These are phyloP conservation scores for Arctostaphylos glauca DNA, from an alignment of 148 eudicot genomes.

Conservation along the genomic window DNA sequence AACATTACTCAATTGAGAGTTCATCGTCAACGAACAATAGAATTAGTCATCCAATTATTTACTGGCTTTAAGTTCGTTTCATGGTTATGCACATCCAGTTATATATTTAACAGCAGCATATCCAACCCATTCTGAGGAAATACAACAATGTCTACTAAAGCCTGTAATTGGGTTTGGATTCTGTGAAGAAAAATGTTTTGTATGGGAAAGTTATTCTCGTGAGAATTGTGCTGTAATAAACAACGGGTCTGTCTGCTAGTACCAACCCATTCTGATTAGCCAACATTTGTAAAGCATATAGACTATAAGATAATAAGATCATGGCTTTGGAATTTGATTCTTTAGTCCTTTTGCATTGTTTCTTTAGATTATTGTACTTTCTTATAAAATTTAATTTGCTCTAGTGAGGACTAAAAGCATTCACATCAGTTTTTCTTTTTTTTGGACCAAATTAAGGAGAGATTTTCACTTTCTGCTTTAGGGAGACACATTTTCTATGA, in stretches of 20 bases:
- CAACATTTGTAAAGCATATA: not conserved
- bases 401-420: not conserved
- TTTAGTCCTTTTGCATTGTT: not conserved
- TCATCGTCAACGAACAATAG: too few species aligned
- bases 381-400: not conserved
- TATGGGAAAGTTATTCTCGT: not conserved
- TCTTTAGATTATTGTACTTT: not conserved
- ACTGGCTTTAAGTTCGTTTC: not conserved
- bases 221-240: conserved; percentile 7
- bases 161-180: conserved; percentile 12
- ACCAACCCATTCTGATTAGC: conserved; percentile 1
- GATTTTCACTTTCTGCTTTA: too few species aligned
- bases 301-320: not conserved
- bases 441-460: too few species aligned
- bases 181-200: conserved; percentile 8
- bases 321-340: conserved; percentile 8
- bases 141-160: not conserved
- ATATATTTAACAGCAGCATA: too few species aligned
- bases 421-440: too few species aligned
- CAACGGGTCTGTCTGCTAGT: conserved; percentile 10
- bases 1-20: too few species aligned
- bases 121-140: too few species aligned
- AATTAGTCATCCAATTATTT: not conserved
- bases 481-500: too few species aligned
- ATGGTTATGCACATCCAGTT: not conserved